Conservation (phyloP, 2,329 filamentous ascomycete species). For the Colletotrichum liriopes region DNA sequence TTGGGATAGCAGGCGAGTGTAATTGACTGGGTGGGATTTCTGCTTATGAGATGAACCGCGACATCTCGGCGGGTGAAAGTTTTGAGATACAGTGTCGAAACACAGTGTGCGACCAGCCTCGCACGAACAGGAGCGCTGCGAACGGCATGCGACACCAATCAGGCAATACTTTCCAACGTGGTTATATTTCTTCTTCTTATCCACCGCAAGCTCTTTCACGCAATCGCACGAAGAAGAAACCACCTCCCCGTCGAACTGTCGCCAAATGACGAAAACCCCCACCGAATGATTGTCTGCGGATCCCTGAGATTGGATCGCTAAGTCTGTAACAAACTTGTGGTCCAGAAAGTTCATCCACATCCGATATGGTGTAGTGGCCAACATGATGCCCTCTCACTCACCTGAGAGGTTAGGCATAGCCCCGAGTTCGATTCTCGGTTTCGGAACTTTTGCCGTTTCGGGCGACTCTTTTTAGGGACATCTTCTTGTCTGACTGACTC, state of each 20-base stretch:
- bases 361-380: slow-evolving; percentile 36
- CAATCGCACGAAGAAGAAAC: too few species aligned
- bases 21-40: neutral
- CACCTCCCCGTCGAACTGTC: neutral
- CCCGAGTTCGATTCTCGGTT: slow-evolving; percentile 37
- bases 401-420: slow-evolving; percentile 27
- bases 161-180: neutral
- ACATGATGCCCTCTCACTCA: slow-evolving; percentile 33
- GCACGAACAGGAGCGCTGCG: neutral
- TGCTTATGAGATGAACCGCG: neutral
- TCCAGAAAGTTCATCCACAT: neutral
- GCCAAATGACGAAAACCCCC: too few species aligned
- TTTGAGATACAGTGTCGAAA: slow-evolving; percentile 5
- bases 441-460: slow-evolving; percentile 3
- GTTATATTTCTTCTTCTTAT: neutral
- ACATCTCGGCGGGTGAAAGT: slow-evolving; percentile 14
- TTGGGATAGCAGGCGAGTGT: neutral
- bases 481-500: neutral
- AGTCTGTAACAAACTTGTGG: neutral
- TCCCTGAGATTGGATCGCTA: too few species aligned
- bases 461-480: too few species aligned
- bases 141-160: neutral
- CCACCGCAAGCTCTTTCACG: too few species aligned
- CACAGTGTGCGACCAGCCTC: neutral
- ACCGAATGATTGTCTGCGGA: neutral